phyloP scores from a whole-genome alignment of 306 rosid species.

The Inga leiocalycina region DNA sequence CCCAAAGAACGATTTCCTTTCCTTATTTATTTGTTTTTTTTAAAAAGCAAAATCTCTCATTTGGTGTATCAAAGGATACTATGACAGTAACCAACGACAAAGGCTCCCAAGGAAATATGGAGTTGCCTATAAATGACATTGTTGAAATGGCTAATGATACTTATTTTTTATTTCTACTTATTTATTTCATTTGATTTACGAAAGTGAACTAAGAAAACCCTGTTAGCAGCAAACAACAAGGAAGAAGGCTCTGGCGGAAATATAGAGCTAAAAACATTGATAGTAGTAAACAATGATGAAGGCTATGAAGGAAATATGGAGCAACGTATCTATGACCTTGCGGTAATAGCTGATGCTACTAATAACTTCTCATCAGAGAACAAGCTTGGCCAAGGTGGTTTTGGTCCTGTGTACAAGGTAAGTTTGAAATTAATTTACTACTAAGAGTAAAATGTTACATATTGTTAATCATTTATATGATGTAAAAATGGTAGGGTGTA shows the following conservation, averaged over 20 bases:
- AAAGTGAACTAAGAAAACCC: too few species aligned
- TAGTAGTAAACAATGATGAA: background rate
- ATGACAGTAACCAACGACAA: background rate
- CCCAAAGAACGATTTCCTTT: background rate
- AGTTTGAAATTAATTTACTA: background rate
- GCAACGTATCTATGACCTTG: background rate
- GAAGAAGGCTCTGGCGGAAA: background rate
- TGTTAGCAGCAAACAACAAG: background rate
- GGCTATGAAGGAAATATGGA: background rate
- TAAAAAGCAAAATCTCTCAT: background rate
- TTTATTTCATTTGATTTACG: too few species aligned
- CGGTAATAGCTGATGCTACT: background rate
- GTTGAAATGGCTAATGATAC: background rate
- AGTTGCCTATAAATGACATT: too few species aligned
- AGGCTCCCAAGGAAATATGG: too few species aligned
- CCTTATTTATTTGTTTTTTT: background rate
- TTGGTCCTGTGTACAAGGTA: background rate
- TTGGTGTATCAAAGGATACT: too few species aligned
- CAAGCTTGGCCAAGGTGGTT: conserved; percentile 1
- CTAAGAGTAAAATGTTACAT: background rate
- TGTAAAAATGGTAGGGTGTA: background rate
- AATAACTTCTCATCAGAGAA: background rate
- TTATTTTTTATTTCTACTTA: too few species aligned
- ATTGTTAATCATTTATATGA: background rate
- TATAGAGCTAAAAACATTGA: background rate